Conservation (phyloP, 2,329 filamentous ascomycete genomes). For the Calonectria multiphialidica region DNA sequence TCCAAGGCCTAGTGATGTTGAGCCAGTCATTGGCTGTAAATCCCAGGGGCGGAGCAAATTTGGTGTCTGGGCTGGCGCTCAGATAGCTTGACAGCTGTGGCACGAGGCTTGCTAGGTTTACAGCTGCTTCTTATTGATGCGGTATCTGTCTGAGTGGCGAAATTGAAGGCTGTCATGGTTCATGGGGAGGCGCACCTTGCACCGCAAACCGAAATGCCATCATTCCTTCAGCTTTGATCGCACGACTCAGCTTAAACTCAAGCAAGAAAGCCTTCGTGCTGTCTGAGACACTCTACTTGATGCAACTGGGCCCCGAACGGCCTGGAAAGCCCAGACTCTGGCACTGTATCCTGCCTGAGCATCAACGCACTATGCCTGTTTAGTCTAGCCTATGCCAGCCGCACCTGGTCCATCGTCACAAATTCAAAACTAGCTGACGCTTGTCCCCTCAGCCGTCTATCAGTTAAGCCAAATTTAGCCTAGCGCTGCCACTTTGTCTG, state of each 20-base stretch:
- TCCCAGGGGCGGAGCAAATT: not conserved
- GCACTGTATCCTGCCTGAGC: not conserved
- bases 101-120: not conserved
- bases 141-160: not conserved
- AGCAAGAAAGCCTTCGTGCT: not conserved
- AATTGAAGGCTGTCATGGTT: not conserved
- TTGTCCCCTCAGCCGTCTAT: not conserved
- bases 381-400: not conserved
- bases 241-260: not conserved
- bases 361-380: not conserved
- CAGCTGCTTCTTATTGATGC: not conserved
- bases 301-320: not conserved
- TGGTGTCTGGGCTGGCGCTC: not conserved
- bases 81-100: not conserved
- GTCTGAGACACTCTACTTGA: not conserved
- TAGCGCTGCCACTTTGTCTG: not conserved
- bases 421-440: not conserved
- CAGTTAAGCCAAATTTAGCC: not conserved
- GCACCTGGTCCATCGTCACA: not conserved
- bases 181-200: not conserved
- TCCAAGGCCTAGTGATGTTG: too few relatives aligned
- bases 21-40: too few relatives aligned
- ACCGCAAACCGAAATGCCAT: not conserved
- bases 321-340: not conserved
- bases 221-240: not conserved